phyloP scores from a whole-genome alignment of 805 yeast genomes.

The Yamadazyma insecticola region DNA sequence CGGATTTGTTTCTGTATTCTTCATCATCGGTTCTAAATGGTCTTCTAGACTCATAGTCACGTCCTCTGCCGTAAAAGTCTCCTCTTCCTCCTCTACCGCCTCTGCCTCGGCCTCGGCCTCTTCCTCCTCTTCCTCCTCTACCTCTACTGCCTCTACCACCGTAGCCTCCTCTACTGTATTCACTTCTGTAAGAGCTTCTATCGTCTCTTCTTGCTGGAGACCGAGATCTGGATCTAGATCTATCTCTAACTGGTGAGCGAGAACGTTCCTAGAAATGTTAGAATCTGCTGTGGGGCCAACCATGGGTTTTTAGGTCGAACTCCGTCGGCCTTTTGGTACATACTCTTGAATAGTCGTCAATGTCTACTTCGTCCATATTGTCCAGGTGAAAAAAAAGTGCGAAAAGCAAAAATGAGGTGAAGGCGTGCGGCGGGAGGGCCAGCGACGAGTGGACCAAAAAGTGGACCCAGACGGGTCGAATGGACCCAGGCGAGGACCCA shows the following conservation, averaged over 20 bases:
- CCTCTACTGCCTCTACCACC: slow-evolving; percentile 14
- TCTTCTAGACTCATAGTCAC: slow-evolving; percentile 17
- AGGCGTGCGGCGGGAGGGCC: too few species aligned
- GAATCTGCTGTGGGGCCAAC: slow-evolving; percentile 6
- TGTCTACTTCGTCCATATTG: slow-evolving; percentile 53
- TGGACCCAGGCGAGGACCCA: too few species aligned
- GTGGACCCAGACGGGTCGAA: too few species aligned
- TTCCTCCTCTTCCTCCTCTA: slow-evolving; percentile 6
- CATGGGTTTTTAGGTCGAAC: not conserved
- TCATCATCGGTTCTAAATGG: slow-evolving; percentile 12
- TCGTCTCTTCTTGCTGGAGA: slow-evolving; percentile 13
- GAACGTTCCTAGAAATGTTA: slow-evolving; percentile 28
- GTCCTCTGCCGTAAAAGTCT: slow-evolving; percentile 12
- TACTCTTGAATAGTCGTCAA: slow-evolving; percentile 60
- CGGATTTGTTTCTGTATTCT: slow-evolving; percentile 28
- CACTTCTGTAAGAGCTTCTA: slow-evolving; percentile 17
- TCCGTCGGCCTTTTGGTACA: too few species aligned
- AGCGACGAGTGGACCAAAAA: too few species aligned
- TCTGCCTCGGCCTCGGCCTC: slow-evolving; percentile 14
- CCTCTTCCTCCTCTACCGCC: slow-evolving; percentile 12
- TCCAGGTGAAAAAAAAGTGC: too few species aligned
- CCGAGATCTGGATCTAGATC: too few species aligned
- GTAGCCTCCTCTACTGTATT: slow-evolving; percentile 15
- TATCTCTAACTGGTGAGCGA: slow-evolving; percentile 29
- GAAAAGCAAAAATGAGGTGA: too few species aligned